Evolutionary conservation across 176 grass and related monocot species (phyloP), one percentile per base, ranked within the genome.

Genomic region (Zea luxurians): DNA sequence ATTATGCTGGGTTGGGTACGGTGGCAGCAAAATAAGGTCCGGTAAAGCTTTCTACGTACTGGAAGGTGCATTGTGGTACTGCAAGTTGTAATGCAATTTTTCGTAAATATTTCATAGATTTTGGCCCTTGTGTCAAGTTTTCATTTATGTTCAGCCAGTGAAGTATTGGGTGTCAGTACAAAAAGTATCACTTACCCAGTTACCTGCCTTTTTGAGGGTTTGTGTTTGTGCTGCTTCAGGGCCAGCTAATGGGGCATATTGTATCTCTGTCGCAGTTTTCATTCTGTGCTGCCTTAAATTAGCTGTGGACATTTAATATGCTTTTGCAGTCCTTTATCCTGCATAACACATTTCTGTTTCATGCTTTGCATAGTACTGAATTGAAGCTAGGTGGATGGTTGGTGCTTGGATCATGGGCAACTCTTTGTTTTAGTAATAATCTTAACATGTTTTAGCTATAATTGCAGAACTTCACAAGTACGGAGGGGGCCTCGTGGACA

Each of bases 391-490:
- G 66, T 7, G 15, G 45, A 75, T 68, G 38, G 12, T n/a, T 59
- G 13, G 15, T 53, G 17, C 48, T 64, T 61, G 5, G 20, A 66
- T 82, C 48, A 78, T 71, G n/a, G 54, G 7, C 7, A 45, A 36
- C 11, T 71, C 34, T 52, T 11, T 72, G 2, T 20, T 36, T 13
- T 67, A 27, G 27, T 27, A 27, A 27, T 27, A 27, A 27, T 27
- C 9, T 50, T 86, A 10, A 80, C 71, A 71, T 43, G 40, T 63
- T 17, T 34, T 20, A 9, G 18, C 27, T 37, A 18, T 82, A 40
- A 52, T 60, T 78, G 12, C 88, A 95, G 96, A 99, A 90, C 82
- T 99, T 8, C 96, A 95, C 78, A 95, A 93, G 70, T 96, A 99
- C 70, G 90, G 96, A 43, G 95, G 95, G 48, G 95, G 92, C 7